Evolutionary conservation across 768 basidiomycete species (phyloP).

Genomic region (Boletus subparvulus): DNA sequence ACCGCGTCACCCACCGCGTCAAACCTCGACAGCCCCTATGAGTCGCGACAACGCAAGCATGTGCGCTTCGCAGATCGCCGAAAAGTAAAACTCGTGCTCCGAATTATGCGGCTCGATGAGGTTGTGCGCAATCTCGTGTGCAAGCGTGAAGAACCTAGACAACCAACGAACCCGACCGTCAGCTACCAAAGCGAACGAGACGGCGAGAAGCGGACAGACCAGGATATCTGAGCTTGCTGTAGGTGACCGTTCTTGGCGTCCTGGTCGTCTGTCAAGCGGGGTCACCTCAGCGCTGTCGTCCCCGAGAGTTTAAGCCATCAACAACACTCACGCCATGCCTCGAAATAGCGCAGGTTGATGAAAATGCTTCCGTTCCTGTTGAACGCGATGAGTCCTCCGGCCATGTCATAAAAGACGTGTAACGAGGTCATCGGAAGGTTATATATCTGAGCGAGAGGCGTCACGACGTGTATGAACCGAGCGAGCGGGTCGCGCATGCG

Average conservation of each 20-base stretch:
- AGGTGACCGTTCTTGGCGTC: constrained; percentile 56
- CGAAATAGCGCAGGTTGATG: constrained; percentile 81
- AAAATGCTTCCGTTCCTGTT: constrained; percentile 88
- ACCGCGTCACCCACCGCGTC: background rate
- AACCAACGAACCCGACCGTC: background rate
- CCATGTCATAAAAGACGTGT: constrained; percentile 83
- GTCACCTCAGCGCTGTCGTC: background rate
- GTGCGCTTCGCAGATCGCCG: constrained; percentile 78
- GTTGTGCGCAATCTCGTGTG: constrained; percentile 94
- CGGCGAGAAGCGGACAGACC: constrained; percentile 42
- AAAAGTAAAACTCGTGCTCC: constrained; percentile 94
- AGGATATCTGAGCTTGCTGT: constrained; percentile 74
- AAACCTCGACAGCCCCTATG: constrained; percentile 11
- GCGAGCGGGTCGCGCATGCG: constrained; percentile 57
- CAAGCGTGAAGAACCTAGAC: constrained; percentile 79
- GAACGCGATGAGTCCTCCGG: constrained; percentile 88
- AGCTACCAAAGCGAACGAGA: background rate
- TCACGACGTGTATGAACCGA: constrained; percentile 72
- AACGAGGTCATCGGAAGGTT: constrained; percentile 68
- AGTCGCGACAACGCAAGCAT: constrained; percentile 42
- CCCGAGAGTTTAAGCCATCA: background rate
- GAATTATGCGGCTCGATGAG: constrained; percentile 84
- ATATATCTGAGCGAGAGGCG: constrained; percentile 68
- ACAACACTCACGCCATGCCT: constrained; percentile 77
- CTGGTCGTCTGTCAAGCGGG: constrained; percentile 55